Evolutionary conservation across 169 alveolate species (phyloP).

Genomic region (Plasmodium malariae): DNA sequence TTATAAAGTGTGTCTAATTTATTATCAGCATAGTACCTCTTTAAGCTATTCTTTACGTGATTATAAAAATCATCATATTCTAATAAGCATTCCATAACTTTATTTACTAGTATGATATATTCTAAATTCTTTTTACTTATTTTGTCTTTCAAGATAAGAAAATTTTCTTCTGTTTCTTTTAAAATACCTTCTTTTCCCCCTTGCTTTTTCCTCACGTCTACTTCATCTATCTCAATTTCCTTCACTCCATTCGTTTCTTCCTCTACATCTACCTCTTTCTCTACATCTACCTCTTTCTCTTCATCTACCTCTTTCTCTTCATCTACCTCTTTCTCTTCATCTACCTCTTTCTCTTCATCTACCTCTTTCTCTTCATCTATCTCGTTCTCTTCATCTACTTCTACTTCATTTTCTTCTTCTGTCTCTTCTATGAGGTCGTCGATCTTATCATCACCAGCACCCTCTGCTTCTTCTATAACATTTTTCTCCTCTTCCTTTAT

Average conservation of each 20-base stretch:
- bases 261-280: not conserved
- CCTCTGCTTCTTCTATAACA: not conserved
- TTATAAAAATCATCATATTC: constrained; percentile 35
- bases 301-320: not conserved
- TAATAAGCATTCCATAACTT: constrained; percentile 47
- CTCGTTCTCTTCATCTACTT: not conserved
- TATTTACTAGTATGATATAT: constrained; percentile 38
- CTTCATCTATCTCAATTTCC: not conserved
- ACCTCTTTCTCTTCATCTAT: not conserved
- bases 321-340: not conserved
- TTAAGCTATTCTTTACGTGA: constrained; percentile 15
- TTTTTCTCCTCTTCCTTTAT: constrained; percentile 1
- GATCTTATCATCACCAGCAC: not conserved
- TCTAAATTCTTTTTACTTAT: constrained; percentile 11
- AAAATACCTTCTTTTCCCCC: not conserved
- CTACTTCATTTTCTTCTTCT: not conserved
- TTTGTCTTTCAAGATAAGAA: constrained; percentile 11
- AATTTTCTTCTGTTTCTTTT: not conserved
- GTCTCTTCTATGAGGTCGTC: not conserved
- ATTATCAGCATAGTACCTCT: constrained; percentile 15
- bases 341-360: not conserved
- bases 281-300: not conserved
- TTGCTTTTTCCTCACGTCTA: not conserved
- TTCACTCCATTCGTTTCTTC: not conserved
- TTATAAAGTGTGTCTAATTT: not conserved